phyloP scores from a whole-genome alignment of 2,329 filamentous ascomycete species.

The Corinectria fuckeliana region DNA sequence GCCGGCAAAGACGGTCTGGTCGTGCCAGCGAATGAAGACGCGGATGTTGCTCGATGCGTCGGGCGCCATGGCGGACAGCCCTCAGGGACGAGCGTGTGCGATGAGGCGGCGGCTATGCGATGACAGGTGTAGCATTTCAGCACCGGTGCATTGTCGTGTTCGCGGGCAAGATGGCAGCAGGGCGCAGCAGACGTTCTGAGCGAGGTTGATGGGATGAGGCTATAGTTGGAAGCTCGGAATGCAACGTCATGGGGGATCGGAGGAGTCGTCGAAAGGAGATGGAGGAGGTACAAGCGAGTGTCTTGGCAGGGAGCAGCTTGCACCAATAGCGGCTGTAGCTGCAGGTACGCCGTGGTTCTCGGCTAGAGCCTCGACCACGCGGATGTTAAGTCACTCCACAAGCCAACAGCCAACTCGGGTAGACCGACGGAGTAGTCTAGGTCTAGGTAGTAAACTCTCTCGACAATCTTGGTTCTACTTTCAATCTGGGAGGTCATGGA shows the following conservation, averaged over 20 bases:
- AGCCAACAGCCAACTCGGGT: no score
- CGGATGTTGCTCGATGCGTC: slow-evolving; percentile 74
- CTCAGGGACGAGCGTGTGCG: slow-evolving; percentile 42
- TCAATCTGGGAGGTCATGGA: no score
- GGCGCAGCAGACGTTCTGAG: not conserved
- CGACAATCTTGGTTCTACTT: no score
- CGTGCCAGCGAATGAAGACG: slow-evolving; percentile 94
- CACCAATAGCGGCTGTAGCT: slow-evolving; percentile 30
- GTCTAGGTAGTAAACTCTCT: no score
- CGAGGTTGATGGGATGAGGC: slow-evolving; percentile 15
- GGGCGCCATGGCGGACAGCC: slow-evolving; percentile 53
- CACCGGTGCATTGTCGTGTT: slow-evolving; percentile 29
- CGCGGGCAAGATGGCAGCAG: slow-evolving; percentile 8
- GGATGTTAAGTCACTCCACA: slow-evolving; percentile 13
- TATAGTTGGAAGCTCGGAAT: slow-evolving; percentile 28
- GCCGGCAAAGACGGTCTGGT: slow-evolving; percentile 93
- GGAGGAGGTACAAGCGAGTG: slow-evolving; percentile 37
- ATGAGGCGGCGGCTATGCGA: slow-evolving; percentile 33
- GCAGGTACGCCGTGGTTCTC: slow-evolving; percentile 28
- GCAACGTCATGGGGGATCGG: slow-evolving; percentile 38
- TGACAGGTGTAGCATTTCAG: slow-evolving; percentile 42
- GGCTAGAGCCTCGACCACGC: slow-evolving; percentile 18
- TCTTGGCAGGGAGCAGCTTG: slow-evolving; percentile 32
- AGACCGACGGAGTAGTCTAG: no score
- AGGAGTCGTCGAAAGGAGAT: slow-evolving; percentile 35